Base-by-base conservation (phyloP, 2,329 filamentous ascomycete species). In the Calonectria hongkongensis region DNA sequence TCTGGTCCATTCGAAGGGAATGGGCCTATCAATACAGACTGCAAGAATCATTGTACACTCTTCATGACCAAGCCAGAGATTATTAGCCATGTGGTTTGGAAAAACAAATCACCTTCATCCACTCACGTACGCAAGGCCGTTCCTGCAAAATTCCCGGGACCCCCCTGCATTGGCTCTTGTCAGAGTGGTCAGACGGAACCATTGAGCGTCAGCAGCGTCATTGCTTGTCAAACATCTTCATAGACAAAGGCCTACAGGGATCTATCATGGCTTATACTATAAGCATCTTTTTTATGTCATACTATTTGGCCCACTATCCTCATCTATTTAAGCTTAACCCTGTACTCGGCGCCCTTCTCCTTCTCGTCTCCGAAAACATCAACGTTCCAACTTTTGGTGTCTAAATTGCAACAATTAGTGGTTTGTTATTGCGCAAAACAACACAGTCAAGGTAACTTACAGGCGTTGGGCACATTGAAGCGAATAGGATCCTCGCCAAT, bases 1-100 rank as follows among this genome's bases (percentile, higher is more conserved):
- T 12, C 48, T 41, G 39, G 50, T 68, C 33, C 64, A 43, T 67
- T 45, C 18, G 8, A 33, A 43, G 56, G 50, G 27, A 60, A 63
- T 50, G 70, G 70, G 65, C 48, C 47, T 60, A 65, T 68, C 64
- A 64, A 39, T 27, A 56, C 65, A 72, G 65, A 72, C 56, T 68
- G 58, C 65, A 65, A 67, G 25, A 60, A 63, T 54, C 28, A 50
- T 72, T 68, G 70, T 68, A 64, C 65, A 68, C 56, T 48, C 47
- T 30, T 41, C 33, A 30, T n/a, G 56, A 25, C 48, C 33, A 21
- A 56, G 63, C 27, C 64, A 48, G 39, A 41, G 27, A 25, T 64
- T 48, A 33, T 12, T 45, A 67, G 5, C 33, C 7, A 66, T 28
- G 58, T 56, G 48, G 48, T 48, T 36, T 58, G 58, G 58, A 60